A percentile compares a stretch with the other conserved stretches of the same genome.
phyloP scores from a whole-genome alignment of 2,329 filamentous ascomycete genomes.

The Chalaropsis ovoidea region DNA sequence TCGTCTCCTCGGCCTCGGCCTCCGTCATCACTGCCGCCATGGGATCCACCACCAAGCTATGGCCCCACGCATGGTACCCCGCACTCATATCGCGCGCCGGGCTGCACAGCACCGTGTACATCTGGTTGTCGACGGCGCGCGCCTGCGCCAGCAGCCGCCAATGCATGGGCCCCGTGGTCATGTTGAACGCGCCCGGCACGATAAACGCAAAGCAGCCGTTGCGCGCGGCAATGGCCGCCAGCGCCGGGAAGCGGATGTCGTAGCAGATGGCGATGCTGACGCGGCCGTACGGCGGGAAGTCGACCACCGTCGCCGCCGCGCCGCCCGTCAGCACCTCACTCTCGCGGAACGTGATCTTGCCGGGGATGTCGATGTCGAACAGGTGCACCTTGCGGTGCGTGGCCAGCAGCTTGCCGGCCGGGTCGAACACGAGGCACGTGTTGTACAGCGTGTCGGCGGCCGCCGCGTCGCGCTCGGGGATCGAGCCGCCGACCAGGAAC shows the following conservation, averaged over 20 bases:
- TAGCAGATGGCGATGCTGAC: constrained; percentile 92
- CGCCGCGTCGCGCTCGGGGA: constrained; percentile 62
- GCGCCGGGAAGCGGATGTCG: constrained; percentile 90
- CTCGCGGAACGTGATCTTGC: constrained; percentile 84
- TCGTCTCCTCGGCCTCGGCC: constrained; percentile 66
- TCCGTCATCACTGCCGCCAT: constrained; percentile 73
- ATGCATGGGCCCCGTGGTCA: constrained; percentile 83
- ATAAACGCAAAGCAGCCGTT: constrained; percentile 78
- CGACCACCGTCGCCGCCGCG: constrained; percentile 72
- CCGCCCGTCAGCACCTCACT: constrained; percentile 80
- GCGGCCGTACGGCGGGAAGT: constrained; percentile 78
- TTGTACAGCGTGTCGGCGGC: constrained; percentile 66
- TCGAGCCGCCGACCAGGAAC: constrained; percentile 83
- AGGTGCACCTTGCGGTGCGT: constrained; percentile 90
- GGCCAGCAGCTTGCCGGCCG: constrained; percentile 66
- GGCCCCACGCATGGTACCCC: constrained; percentile 81
- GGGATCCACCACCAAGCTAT: constrained; percentile 80
- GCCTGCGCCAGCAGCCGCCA: constrained; percentile 78
- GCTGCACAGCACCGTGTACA: constrained; percentile 87
- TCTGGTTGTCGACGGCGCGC: constrained; percentile 83
- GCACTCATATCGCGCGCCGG: constrained; percentile 71
- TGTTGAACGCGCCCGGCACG: constrained; percentile 95
- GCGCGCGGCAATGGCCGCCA: constrained; percentile 78
- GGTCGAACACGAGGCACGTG: constrained; percentile 74
- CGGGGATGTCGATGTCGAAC: constrained; percentile 96